phyloP scores from a whole-genome alignment of 2,329 filamentous ascomycete genomes.

The Fusarium sp. region DNA sequence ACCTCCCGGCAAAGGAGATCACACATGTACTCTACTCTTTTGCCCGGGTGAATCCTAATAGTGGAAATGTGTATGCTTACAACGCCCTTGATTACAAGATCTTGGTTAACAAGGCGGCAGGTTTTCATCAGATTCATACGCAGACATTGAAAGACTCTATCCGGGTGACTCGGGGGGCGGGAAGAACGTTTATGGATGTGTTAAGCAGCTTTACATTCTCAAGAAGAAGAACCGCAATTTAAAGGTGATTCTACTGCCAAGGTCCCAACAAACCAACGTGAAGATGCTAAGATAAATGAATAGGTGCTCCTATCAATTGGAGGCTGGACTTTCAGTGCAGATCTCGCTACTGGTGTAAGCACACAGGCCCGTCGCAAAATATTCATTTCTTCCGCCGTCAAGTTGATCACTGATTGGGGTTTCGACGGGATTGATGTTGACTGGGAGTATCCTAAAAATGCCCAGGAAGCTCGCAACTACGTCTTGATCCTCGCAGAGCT shows the following conservation, averaged over 20 bases:
- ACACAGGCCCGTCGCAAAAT: slow-evolving; percentile 70
- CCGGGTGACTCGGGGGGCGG: slow-evolving; percentile 72
- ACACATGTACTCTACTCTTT: slow-evolving; percentile 80
- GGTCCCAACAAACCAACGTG: neutral
- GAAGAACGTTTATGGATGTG: slow-evolving; percentile 79
- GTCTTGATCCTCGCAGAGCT: slow-evolving; percentile 42
- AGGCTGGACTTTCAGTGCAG: slow-evolving; percentile 79
- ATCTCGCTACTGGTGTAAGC: slow-evolving; percentile 66
- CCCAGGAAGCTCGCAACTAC: slow-evolving; percentile 54
- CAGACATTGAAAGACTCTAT: slow-evolving; percentile 76
- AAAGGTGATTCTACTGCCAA: slow-evolving; percentile 64
- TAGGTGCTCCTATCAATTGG: slow-evolving; percentile 63
- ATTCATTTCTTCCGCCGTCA: slow-evolving; percentile 78
- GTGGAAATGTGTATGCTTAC: slow-evolving; percentile 62
- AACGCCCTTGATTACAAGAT: too few relatives aligned
- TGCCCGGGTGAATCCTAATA: slow-evolving; percentile 57
- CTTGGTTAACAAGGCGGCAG: slow-evolving; percentile 5
- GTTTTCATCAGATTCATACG: slow-evolving; percentile 53
- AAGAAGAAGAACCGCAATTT: slow-evolving; percentile 83
- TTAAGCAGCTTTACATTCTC: slow-evolving; percentile 81
- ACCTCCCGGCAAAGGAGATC: slow-evolving; percentile 75
- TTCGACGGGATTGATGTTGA: slow-evolving; percentile 70
- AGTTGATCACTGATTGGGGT: slow-evolving; percentile 76
- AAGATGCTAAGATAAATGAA: slow-evolving; percentile 23
- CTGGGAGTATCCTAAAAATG: slow-evolving; percentile 66